Evolutionary conservation across 2,329 filamentous ascomycete species (phyloP), one percentile per base, ranked within the genome.

Genomic region (Ceratocystis destructans): DNA sequence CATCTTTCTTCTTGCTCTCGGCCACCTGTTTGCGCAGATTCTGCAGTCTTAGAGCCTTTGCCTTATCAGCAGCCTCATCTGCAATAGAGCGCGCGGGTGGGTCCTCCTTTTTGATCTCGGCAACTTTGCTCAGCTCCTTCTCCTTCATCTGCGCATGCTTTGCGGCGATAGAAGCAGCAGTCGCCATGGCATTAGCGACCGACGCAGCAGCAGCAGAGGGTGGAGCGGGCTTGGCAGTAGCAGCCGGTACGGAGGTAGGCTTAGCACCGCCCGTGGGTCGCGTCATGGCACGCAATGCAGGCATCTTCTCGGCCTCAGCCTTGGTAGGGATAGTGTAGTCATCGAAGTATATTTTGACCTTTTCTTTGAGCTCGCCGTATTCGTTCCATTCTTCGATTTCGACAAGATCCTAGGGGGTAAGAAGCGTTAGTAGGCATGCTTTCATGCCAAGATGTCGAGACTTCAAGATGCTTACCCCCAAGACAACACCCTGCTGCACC

Each of bases 381-480:
- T 99, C 94, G 79, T 99, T 99, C 94, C 93, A 97, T 74, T 99
- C 94, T 77, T 99, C 94, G 69, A 97, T 85, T 76, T 97, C 87
- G 70, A 93, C 88, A 62, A 96, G 82, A 74, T 96, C 94, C 92
- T 96, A 68, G 3, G 31, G 15, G 28, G 15, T 12, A 25, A 12
- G 22, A 25, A 25, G 28, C 28, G 55, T 59, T 31, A 31, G 55
- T n/a, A 41, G 37, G 37, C 37, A 41, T 41, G 12, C 12, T 41
- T 41, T 41, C 10, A 41, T 41, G 37, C 37, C 37, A 41, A 41
- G 55, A 33, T 55, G 12, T n/a, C 22, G 28, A n/a, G 28, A 31
- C 55, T 59, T 28, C 12, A n/a, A 31, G 55, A 15, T 25, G 84
- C 89, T 73, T 82, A 96, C 92, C 67, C 90, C 94, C 64, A 99